Evolutionary conservation across 1,284 basidiomycete genomes (phyloP), one percentile per base, ranked within the genome.

Genomic region (Sutorius eximius): DNA sequence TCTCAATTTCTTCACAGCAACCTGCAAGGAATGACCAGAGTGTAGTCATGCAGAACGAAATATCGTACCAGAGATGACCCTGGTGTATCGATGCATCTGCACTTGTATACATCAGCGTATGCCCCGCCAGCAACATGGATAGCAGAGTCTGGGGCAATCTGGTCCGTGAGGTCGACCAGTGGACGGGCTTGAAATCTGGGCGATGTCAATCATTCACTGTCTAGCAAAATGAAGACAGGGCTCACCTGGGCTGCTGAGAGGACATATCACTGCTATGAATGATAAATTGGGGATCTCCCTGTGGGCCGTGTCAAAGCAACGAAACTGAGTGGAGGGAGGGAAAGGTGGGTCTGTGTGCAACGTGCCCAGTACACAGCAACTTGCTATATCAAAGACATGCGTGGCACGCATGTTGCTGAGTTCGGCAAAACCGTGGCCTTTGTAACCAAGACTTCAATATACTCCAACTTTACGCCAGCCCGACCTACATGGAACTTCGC

Each of bases 1-100:
- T 29, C 57, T 56, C 20, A 42, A 11, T 0, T 12, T 5, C 27
- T 60, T 58, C 33, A 58, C 46, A 15, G 57, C 53, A 29, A 58
- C 44, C 46, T 58, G 9, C 1, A 12, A 5, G 36, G n/a, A n/a
- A 36, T 36, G n/a, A 36, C 0, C 2, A n/a, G 36, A 37, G 16
- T n/a, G 5, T 37, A 5, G 7, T n/a, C 9, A 37, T 10, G 9
- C 16, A n/a, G 2, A 2, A 4, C 16, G n/a, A 4, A 37, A n/a
- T n/a, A n/a, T n/a, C 36, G n/a, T 37, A 37, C n/a, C 36, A n/a
- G 34, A 36, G 16, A 36, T 36, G 34, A n/a, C 9, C 36, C 36
- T 37, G 36, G n/a, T 16, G 33, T 15, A 16, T 36, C 34, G 7
- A 6, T 36, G 34, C 16, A 36, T 9, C 16, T 36, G 34, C 34